A percentile compares a stretch with the other conserved stretches of the same genome.
Conservation (phyloP, 306 rosid species). For the Leucaena leucocephala region DNA sequence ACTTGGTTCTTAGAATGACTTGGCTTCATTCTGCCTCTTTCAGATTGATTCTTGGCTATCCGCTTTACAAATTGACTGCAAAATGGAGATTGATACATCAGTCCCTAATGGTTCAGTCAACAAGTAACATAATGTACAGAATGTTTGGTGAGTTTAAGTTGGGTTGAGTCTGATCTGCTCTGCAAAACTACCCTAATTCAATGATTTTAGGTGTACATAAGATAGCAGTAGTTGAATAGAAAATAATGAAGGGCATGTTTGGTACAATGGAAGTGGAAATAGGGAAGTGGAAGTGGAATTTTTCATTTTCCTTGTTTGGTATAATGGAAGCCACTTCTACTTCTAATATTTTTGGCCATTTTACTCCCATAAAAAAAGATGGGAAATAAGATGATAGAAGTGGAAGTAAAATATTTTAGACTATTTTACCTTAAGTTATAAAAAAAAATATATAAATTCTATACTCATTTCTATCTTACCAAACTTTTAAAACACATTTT, state of each 20-base stretch:
- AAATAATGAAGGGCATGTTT: not conserved
- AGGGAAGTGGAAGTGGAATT: too few relatives aligned
- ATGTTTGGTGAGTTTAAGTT: constrained; percentile 41
- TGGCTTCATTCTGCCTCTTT: constrained; percentile 9
- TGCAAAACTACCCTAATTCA: constrained; percentile 32
- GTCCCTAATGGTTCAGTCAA: constrained; percentile 38
- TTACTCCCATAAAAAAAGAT: too few relatives aligned
- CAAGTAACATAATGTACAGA: constrained; percentile 29
- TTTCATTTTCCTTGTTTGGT: too few relatives aligned
- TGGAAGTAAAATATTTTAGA: too few relatives aligned
- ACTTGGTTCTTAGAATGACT: not conserved
- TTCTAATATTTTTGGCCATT: too few relatives aligned
- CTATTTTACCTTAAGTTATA: too few relatives aligned
- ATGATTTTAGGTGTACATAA: constrained; percentile 33
- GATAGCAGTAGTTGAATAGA: constrained; percentile 27
- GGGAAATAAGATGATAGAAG: too few relatives aligned
- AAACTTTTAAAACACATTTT: too few relatives aligned
- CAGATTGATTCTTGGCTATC: constrained; percentile 85
- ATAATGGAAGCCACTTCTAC: too few relatives aligned
- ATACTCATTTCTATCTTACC: too few relatives aligned
- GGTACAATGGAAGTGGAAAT: too few relatives aligned
- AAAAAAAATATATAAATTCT: too few relatives aligned
- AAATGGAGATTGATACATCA: constrained; percentile 49
- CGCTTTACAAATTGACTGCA: constrained; percentile 62
- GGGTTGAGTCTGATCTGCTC: constrained; percentile 33